A percentile compares a stretch with the other conserved stretches of the same genome.
phyloP scores from a whole-genome alignment of 176 grass and related monocot species.

The Raddia distichophylla region DNA sequence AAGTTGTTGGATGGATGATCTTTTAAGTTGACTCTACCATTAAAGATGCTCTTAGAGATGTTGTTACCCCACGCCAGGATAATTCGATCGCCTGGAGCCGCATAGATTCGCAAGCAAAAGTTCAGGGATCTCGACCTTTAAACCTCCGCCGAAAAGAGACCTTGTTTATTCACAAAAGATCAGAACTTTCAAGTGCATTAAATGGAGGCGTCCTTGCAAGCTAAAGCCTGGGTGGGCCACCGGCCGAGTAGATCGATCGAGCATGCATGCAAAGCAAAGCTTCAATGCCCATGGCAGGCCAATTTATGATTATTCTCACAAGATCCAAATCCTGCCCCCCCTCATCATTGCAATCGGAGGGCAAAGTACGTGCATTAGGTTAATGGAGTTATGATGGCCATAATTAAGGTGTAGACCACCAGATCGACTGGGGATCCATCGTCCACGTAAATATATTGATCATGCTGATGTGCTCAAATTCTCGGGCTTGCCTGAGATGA shows the following conservation, averaged over 20 bases:
- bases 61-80: not conserved
- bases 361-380: conserved; percentile 27
- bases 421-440: not conserved
- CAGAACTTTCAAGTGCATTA: not conserved
- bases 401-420: not conserved
- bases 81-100: not conserved
- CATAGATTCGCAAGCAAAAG: conserved; percentile 38
- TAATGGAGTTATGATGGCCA: conserved; percentile 2
- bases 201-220: conserved; percentile 27
- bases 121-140: not conserved
- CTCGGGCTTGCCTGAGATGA: too few species aligned
- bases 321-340: conserved; percentile 43
- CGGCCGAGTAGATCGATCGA: conserved; percentile 14
- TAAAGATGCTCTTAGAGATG: too few species aligned
- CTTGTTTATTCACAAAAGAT: conserved; percentile 30
- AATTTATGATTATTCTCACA: conserved; percentile 49
- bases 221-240: not conserved
- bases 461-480: not conserved
- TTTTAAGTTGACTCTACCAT: too few species aligned
- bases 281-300: conserved; percentile 39
- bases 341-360: conserved; percentile 41
- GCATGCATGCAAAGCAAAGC: conserved; percentile 20
- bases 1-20: too few species aligned
- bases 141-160: not conserved
- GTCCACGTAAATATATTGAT: too few species aligned